Evolutionary conservation across 495 filamentous ascomycete species (phyloP), one percentile per base, ranked within the genome.

Genomic region (Aspergillus sparsus): DNA sequence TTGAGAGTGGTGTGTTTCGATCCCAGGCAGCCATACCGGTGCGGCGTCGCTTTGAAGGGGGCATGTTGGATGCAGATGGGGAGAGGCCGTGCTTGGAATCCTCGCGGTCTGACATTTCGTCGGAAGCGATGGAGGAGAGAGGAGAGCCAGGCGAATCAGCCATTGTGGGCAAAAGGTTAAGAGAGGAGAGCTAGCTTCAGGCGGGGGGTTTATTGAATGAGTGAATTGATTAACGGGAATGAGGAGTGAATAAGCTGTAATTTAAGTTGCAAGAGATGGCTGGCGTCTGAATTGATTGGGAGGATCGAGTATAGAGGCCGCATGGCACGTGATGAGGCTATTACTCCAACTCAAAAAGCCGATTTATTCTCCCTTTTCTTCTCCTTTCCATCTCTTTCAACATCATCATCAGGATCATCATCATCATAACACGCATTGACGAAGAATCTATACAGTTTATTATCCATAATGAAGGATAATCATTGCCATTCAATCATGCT

Each of bases 31-130:
- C 70, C 52, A 74, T 66, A n/a, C 77, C 78, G 15, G 77, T 79
- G 49, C 80, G 77, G 39, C 79, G 79, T 13, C 81, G 78, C 59
- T 83, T 83, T 13, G 79, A 77, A 11, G 81, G 79, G 33, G 79
- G 81, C 72, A 83, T 72, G 61, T 73, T 77, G 16, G 75, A 62
- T 39, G 66, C 64, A 53, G 77, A 71, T 16, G 77, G 73, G 1
- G 77, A 79, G 68, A 73, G 66, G 64, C 72, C 76, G 33, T 71
- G 73, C 68, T 79, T 81, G 57, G 75, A 59, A 41, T 81, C 79
- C 60, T 83, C 81, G 65, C 69, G 74, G 50, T 77, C 75, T 49
- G 74, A 79, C 59, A 80, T 72, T 10, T 82, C 78, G 51, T 76
- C 77, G 53, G 77, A 77, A 53, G 70, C 78, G 53, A 82, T 72